Evolutionary conservation across 257 asterid species (phyloP), one percentile per base, ranked within the genome.

Genomic region (Solanum bulbocastanum): DNA sequence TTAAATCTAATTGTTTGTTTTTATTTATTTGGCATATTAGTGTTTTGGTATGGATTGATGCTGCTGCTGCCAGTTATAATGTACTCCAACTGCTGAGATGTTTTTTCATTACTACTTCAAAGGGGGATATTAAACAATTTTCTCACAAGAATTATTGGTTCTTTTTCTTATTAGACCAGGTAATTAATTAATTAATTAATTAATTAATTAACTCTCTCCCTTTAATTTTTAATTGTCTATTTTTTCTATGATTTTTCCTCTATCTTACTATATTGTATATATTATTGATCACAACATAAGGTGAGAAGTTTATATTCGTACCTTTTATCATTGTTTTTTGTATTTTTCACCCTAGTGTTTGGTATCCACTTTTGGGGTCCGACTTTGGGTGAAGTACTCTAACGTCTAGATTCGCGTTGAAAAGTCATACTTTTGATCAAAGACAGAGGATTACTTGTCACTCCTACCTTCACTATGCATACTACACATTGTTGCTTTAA

Each of bases 111-210:
- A 87, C 91, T 8, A 85, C 71, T 86, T 72, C 90, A 56, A 86
- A 78, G 33, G 90, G 86, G 6, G 84, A 39, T 49, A 35, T 13
- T 46, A 85, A 88, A 90, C 85, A 89, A 5, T 60, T 73, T 73
- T 89, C 92, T 22, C 85, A 89, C 89, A 83, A 39, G 78, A 76
- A 88, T 40, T 32, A 92, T 14, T 96, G 99, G 98, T 87, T 89
- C 20, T 71, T 88, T 87, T 94, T 90, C 92, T 39, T 94, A 16
- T 46, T 93, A 36, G 98, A 96, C 86, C 98, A 94, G 97, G 99
- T 94, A 91, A 74, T 22, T 72, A 16, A 25, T 65, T 42, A 10
- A 10, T 42, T 40, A 40, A 39, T 39, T 62, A n/a, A 10, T 42
- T 40, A 40, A 39, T 39, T 62, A n/a, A 84, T 10, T 27, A 74